Conservation (phyloP, 2,329 filamentous ascomycete species). For the Pseudopyricularia javanii region DNA sequence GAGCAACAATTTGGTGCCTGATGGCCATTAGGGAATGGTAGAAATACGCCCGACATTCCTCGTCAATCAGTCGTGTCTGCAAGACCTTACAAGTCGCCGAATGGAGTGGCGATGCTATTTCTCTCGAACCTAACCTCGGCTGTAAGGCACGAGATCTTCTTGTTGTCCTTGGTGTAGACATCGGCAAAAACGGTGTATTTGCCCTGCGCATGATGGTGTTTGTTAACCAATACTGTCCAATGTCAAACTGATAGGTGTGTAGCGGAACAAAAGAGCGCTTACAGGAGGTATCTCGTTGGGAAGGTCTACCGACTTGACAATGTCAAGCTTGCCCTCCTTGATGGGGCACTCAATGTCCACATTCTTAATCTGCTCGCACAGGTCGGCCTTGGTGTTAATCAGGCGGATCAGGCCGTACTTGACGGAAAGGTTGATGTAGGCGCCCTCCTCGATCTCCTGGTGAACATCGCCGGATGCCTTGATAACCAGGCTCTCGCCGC, state of each 20-base stretch:
- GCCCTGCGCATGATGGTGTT: slow-evolving; percentile 42
- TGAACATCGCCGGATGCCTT: slow-evolving; percentile 64
- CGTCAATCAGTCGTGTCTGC: background rate
- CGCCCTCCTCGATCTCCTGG: slow-evolving; percentile 61
- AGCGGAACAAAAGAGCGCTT: slow-evolving; percentile 24
- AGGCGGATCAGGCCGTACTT: slow-evolving; percentile 92
- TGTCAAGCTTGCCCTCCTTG: slow-evolving; percentile 58
- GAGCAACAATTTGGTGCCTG: background rate
- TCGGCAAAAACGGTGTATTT: slow-evolving; percentile 84
- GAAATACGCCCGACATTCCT: background rate
- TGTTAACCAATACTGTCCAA: slow-evolving; percentile 9
- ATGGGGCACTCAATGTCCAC: slow-evolving; percentile 85
- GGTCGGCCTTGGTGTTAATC: slow-evolving; percentile 66
- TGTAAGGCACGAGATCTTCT: slow-evolving; percentile 76
- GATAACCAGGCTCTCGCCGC: slow-evolving; percentile 68
- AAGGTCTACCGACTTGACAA: slow-evolving; percentile 75
- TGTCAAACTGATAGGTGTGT: background rate
- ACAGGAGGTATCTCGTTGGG: slow-evolving; percentile 82
- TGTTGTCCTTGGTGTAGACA: slow-evolving; percentile 60
- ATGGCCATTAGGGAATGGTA: no score
- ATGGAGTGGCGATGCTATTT: slow-evolving; percentile 1
- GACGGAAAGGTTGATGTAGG: slow-evolving; percentile 71
- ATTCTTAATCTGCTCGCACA: slow-evolving; percentile 82
- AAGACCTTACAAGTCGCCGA: slow-evolving; percentile 1
- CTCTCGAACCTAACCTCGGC: slow-evolving; percentile 54